Evolutionary conservation across 2,329 filamentous ascomycete genomes (phyloP), one percentile per base, ranked within the genome.

Genomic region (Fusarium nematophilum): DNA sequence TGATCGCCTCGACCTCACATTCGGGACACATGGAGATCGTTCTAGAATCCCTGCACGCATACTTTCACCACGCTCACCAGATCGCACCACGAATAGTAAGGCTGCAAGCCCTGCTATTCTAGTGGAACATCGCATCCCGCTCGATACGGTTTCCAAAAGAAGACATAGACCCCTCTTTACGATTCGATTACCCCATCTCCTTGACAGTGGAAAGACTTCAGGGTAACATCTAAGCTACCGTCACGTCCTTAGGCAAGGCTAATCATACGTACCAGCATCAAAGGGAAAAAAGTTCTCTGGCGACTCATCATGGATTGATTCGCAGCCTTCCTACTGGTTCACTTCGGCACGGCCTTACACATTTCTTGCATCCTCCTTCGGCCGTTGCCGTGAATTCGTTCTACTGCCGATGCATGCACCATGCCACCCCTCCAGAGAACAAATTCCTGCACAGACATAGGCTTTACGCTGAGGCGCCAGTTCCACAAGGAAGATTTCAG

Each of bases 401-500:
- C 42, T 18, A 15, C 33, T 33, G 46, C 45, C 49, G 39, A 62
- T 45, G 50, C 65, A 65, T 56, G 33, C 68, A 58, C 59, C 53
- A 80, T 80, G 78, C 73, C 79, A 50, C 67, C 71, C 39, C 72
- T 84, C 47, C 71, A 76, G 34, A 76, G 80, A 62, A 75, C 74
- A 43, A 77, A 78, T 53, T 85, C 83, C 36, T 81, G 78, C 67
- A 79, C 80, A 53, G 90, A 93, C 72, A 82, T 93, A 57, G 89
- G 90, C 61, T 92, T 92, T 71, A 91, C 90, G 6, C 78, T 93
- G 26, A 84, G 87, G 40, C 83, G 85, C 17, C 89, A 91, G 45
- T 94, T 94, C 75, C 84, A 86, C 57, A 93, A 93, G 72, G 76
- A 81, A 10, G 78, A 82, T n/a, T 93, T 94, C 71, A 85, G 91